These are phyloP conservation scores for Botrytis sinoallii DNA, from an alignment of 2,329 filamentous ascomycete genomes.

Conservation along the genomic window DNA sequence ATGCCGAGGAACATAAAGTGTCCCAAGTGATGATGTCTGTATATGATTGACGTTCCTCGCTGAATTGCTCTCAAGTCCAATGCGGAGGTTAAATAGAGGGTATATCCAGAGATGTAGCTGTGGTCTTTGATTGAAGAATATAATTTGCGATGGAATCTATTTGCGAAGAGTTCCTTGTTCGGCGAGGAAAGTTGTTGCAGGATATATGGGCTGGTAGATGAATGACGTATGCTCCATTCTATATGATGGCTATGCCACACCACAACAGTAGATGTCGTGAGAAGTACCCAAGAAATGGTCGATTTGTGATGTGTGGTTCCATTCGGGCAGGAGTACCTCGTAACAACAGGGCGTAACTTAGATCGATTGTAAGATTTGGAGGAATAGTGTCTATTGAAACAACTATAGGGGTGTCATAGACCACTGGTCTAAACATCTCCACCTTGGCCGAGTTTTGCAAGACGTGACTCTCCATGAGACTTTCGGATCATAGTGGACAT, in stretches of 20 bases:
- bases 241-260: constrained; percentile 54
- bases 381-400: too few species aligned
- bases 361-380: too few species aligned
- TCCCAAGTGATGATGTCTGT: not conserved
- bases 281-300: too few species aligned
- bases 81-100: not conserved
- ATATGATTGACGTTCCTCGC: not conserved
- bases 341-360: too few species aligned
- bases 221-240: constrained; percentile 92
- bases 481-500: too few species aligned
- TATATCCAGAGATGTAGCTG: not conserved
- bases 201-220: constrained; percentile 64
- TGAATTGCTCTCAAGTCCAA: not conserved
- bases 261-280: not conserved
- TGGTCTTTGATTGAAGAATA: constrained; percentile 6
- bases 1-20: too few species aligned
- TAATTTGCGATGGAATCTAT: constrained; percentile 87
- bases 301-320: not conserved
- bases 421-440: not conserved
- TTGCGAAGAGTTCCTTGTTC: constrained; percentile 82
- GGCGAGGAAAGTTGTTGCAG: constrained; percentile 72
- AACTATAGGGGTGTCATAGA: too few species aligned
- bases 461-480: not conserved
- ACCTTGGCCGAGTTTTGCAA: not conserved
- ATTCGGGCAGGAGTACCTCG: not conserved